These are phyloP conservation scores for Waitea zeae DNA, from an alignment of 1,284 basidiomycete species.

Conservation along the genomic window DNA sequence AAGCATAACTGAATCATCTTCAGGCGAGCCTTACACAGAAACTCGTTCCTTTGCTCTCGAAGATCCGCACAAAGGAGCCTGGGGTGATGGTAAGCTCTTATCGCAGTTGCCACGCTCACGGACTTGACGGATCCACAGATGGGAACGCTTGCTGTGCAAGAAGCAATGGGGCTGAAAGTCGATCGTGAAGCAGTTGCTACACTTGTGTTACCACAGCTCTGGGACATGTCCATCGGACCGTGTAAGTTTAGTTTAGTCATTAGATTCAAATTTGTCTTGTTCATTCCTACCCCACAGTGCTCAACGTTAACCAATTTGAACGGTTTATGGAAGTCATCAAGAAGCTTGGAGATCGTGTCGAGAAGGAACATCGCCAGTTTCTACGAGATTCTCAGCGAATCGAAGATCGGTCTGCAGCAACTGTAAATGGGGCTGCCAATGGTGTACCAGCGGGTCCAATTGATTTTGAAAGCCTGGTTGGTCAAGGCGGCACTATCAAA, in stretches of 20 bases:
- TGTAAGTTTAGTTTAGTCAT: conserved; percentile 26
- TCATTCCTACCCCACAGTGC: conserved; percentile 25
- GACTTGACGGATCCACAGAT: conserved; percentile 27
- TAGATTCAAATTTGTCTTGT: conserved; percentile 1
- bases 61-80: conserved; percentile 91
- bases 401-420: conserved; percentile 51
- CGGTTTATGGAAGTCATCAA: conserved; percentile 75
- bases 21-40: conserved; percentile 82
- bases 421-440: conserved; percentile 11
- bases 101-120: background rate
- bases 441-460: conserved; percentile 22
- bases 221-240: conserved; percentile 96
- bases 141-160: conserved; percentile 87
- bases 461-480: conserved; percentile 64
- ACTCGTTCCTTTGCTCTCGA: conserved; percentile 82
- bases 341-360: conserved; percentile 62
- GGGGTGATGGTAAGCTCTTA: conserved; percentile 60
- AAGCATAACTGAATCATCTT: too few relatives aligned
- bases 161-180: conserved; percentile 91
- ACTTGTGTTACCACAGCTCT: conserved; percentile 82
- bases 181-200: conserved; percentile 92
- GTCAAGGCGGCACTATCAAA: conserved; percentile 28
- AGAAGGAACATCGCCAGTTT: conserved; percentile 74
- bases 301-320: conserved; percentile 84
- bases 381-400: conserved; percentile 69